These are phyloP conservation scores for Straminergon stramineum DNA, from an alignment of 225 moss, liverwort and hornwort species.

Conservation along the genomic window DNA sequence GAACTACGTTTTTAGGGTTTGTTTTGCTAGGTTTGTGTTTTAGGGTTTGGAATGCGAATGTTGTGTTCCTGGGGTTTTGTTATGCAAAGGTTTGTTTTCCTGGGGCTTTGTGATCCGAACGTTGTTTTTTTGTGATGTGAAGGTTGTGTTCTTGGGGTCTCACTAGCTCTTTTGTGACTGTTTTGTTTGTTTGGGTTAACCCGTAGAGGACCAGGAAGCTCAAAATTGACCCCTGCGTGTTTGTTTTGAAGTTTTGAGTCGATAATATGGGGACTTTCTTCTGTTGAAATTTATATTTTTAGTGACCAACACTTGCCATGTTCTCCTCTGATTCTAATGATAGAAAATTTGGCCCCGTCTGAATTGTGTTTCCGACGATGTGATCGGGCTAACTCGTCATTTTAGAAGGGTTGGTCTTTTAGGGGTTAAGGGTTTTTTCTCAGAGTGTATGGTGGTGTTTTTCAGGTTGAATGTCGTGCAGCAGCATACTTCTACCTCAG, in stretches of 20 bases:
- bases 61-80: not conserved
- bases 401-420: not conserved
- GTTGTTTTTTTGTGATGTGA: not conserved
- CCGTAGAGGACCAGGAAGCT: not conserved
- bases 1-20: not conserved
- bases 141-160: not conserved
- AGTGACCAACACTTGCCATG: not conserved
- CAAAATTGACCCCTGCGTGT: not conserved
- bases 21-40: not conserved
- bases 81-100: not conserved
- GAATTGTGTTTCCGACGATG: not conserved
- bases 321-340: not conserved
- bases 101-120: not conserved
- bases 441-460: not conserved
- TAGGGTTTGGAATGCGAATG: not conserved
- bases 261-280: not conserved
- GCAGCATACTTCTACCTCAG: conserved; percentile 34
- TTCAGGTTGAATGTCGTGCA: conserved; percentile 52
- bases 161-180: not conserved
- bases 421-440: not conserved
- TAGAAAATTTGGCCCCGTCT: not conserved
- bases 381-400: not conserved
- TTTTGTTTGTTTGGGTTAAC: not conserved
- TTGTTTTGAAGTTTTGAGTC: not conserved
- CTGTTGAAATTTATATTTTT: not conserved